These are phyloP conservation scores for Sugiyamaella xylanicola DNA, from an alignment of 1,139 yeast species.

Conservation along the genomic window DNA sequence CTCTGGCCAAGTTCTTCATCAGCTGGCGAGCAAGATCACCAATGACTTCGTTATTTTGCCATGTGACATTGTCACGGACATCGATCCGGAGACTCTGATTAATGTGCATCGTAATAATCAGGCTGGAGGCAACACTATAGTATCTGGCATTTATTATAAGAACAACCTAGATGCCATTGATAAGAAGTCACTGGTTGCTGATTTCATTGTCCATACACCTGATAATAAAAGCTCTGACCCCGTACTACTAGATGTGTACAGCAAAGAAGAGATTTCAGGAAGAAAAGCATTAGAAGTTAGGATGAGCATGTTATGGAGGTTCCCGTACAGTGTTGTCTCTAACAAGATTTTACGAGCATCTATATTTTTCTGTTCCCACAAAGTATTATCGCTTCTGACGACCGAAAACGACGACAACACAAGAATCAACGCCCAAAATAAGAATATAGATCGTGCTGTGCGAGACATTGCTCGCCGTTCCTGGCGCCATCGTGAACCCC, in stretches of 20 bases:
- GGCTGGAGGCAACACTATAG: slow-evolving; percentile 65
- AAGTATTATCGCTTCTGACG: slow-evolving; percentile 50
- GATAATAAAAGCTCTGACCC: slow-evolving; percentile 50
- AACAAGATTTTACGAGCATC: slow-evolving; percentile 74
- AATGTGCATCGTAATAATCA: slow-evolving; percentile 78
- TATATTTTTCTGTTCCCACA: slow-evolving; percentile 71
- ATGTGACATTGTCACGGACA: slow-evolving; percentile 88
- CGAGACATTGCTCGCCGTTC: slow-evolving; percentile 89
- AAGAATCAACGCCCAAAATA: slow-evolving; percentile 37
- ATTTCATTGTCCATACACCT: slow-evolving; percentile 59
- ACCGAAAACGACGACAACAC: slow-evolving; percentile 24
- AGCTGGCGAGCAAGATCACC: slow-evolving; percentile 49
- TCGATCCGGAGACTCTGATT: slow-evolving; percentile 85
- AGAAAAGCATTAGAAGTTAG: slow-evolving; percentile 74
- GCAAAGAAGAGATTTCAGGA: slow-evolving; percentile 63
- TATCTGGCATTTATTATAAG: slow-evolving; percentile 62
- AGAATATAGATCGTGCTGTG: slow-evolving; percentile 68
- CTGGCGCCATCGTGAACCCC: slow-evolving; percentile 73
- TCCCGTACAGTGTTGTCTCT: slow-evolving; percentile 75
- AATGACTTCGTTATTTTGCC: slow-evolving; percentile 78
- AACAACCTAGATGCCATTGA: slow-evolving; percentile 75
- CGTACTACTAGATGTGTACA: slow-evolving; percentile 68
- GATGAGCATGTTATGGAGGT: slow-evolving; percentile 87
- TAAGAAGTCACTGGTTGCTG: slow-evolving; percentile 67
- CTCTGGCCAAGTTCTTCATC: slow-evolving; percentile 64